A percentile compares a stretch with the other conserved stretches of the same genome.
Evolutionary conservation across 257 asterid genomes (phyloP).

Genomic region (Nicotiana knightiana): DNA sequence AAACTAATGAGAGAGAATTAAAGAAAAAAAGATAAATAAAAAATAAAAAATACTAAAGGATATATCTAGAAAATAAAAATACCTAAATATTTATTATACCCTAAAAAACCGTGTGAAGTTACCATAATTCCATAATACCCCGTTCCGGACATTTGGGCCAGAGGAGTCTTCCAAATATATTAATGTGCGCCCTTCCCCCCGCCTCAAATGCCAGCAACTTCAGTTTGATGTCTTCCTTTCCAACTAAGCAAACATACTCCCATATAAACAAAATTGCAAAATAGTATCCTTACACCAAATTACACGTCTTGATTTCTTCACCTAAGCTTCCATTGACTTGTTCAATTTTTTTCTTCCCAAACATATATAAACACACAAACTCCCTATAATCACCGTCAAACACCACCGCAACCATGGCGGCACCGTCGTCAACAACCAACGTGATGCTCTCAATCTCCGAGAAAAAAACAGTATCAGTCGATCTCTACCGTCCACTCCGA

Average conservation of each 20-base stretch:
- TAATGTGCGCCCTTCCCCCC: neutral
- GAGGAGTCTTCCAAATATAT: no score
- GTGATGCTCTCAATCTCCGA: constrained; percentile 78
- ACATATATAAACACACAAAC: neutral
- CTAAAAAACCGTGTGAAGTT: no score
- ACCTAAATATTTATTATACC: no score
- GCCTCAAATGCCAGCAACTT: neutral
- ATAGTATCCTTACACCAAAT: neutral
- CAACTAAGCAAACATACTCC: neutral
- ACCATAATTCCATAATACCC: no score
- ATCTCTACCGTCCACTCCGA: constrained; percentile 83
- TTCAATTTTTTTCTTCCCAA: neutral
- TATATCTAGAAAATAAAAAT: no score
- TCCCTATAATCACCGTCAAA: neutral
- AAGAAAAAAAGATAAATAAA: no score
- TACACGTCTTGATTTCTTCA: neutral
- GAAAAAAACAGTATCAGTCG: constrained; percentile 72
- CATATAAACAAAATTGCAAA: no score
- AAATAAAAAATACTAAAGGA: no score
- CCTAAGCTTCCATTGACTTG: constrained; percentile 1
- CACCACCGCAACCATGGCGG: constrained; percentile 45
- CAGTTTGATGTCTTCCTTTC: neutral
- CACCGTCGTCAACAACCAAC: constrained; percentile 56
- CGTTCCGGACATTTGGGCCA: no score
- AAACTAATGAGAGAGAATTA: no score